Base-by-base conservation (phyloP, 2,329 filamentous ascomycete species). In the Cordyceps tenuipes region DNA sequence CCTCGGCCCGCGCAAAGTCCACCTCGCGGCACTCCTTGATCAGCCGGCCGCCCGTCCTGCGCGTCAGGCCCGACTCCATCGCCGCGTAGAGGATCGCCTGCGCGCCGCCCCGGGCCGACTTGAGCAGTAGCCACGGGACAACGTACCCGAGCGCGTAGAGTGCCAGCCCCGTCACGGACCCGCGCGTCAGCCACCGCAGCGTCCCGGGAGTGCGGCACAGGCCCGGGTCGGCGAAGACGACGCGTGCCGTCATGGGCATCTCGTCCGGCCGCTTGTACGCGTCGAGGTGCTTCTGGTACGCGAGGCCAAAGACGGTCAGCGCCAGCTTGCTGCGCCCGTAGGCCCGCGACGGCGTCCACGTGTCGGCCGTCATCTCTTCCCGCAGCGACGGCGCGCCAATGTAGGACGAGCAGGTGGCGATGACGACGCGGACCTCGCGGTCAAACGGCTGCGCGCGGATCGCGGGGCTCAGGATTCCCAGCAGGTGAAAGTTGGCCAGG, bases 221-320 rank as follows among this genome's bases (percentile, higher is more conserved):
- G 21, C 94, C 93, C 0, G 94, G 94, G 68, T 99, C 93, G 2
- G 92, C 90, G 61, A 96, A 82, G 54, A 96, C 79, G 50, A 97
- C 91, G 39, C 90, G 84, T 3, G 91, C 82, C 66, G 91, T 96
- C 77, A 87, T 88, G 1, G 91, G 91, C 52, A 89, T 78, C 63
- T 87, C 83, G 70, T 99, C 94, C 0, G 92, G 91, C 26, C 94
- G 82, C 68, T 89, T 83, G 73, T 95, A 96, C 2, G 87, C 77
- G 65, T 91, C 86, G 51, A 99, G 79, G 71, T 97, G 93, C 71
- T 96, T 94, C 75, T 97, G 93, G 71, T 93, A 96, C 9, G 93
- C 89, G 53, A 88, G 83, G 0, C 90, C 92, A 70, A 99, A 97
- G 17, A 89, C 85, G 80, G 93, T 95, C 50, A 97, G 79, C 0